Evolutionary conservation across 169 alveolate genomes (phyloP).

Genomic region (Eimeria praecox): DNA sequence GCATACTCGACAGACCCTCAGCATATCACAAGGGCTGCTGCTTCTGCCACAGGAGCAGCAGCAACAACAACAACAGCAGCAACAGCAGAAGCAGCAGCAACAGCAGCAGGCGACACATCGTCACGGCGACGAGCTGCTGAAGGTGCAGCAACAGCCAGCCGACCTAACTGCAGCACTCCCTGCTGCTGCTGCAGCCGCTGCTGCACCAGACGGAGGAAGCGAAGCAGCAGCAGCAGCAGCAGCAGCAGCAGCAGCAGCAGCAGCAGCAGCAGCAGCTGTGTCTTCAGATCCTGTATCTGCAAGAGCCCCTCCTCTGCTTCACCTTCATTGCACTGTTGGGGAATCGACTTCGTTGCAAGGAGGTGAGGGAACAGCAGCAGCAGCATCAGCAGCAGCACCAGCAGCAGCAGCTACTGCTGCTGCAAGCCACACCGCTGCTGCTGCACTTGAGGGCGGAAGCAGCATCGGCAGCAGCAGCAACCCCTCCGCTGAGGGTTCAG

Average conservation of each 20-base stretch:
- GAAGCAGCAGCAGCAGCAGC: constrained; percentile 4
- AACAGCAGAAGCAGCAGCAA: not conserved
- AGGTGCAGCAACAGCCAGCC: constrained; percentile 6
- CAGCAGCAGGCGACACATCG: not conserved
- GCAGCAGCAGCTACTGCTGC: not conserved
- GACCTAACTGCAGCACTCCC: not conserved
- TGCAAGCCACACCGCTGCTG: not conserved
- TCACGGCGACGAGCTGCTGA: not conserved
- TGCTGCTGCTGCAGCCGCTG: not conserved
- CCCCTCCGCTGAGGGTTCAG: not conserved
- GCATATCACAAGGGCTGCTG: not conserved
- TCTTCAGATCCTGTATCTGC: not conserved
- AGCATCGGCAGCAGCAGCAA: not conserved
- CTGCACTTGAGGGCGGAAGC: not conserved
- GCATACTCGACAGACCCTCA: too few relatives aligned
- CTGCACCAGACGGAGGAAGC: not conserved
- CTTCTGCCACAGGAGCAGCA: not conserved
- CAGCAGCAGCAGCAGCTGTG: constrained; percentile 23
- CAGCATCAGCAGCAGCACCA: not conserved
- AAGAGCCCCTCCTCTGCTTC: not conserved
- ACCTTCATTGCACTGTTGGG: not conserved
- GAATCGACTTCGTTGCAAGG: not conserved
- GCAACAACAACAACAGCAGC: not conserved
- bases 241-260: not conserved
- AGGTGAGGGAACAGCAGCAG: not conserved